Evolutionary conservation across 1,139 yeast species (phyloP), one percentile per base, ranked within the genome.

Genomic region (Candida gigantensis): DNA sequence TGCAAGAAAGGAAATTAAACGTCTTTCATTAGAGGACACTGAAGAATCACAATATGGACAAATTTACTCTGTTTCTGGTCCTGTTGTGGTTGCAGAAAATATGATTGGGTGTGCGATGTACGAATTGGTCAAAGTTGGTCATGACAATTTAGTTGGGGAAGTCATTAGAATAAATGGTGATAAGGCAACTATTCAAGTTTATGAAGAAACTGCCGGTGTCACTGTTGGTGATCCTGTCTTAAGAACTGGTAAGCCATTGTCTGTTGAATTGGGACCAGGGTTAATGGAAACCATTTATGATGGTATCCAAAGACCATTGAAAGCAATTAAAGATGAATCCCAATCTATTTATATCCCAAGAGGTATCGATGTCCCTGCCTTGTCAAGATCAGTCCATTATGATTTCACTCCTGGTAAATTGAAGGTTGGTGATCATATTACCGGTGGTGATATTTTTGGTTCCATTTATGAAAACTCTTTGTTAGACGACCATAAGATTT

Each of bases 101-200:
- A 88, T 92, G 97, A 84, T 88, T 68, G 98, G 98, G 47, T 87
- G 97, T 78, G 96, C 97, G 55, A 92, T 92, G 99, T 89, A 92
- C 76, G 99, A 92, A 65, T 77, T 92, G 66, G 92, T 92, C 55
- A 89, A 84, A 65, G 98, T 92, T 46, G 98, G 99, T 51, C 97
- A 92, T 63, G 96, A 88, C 55, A 88, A 78, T 63, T 77, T 92
- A 62, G 97, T 92, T 34, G 99, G 98, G 60, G 99, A 92, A 68
- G 97, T 92, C 52, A 92, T 92, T 64, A 84, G 98, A 74, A 90
- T 92, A 50, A 92, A 82, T 57, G 95, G 83, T 45, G 98, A 92
- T 64, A 90, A 89, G 69, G 96, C 97, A 43, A 92, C 98, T 36
- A 88, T 92, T 53, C 99, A 92, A 75, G 98, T 92, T 42, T 92